Evolutionary conservation across 768 basidiomycete species (phyloP), one percentile per base, ranked within the genome.

Genomic region (Russula compacta): DNA sequence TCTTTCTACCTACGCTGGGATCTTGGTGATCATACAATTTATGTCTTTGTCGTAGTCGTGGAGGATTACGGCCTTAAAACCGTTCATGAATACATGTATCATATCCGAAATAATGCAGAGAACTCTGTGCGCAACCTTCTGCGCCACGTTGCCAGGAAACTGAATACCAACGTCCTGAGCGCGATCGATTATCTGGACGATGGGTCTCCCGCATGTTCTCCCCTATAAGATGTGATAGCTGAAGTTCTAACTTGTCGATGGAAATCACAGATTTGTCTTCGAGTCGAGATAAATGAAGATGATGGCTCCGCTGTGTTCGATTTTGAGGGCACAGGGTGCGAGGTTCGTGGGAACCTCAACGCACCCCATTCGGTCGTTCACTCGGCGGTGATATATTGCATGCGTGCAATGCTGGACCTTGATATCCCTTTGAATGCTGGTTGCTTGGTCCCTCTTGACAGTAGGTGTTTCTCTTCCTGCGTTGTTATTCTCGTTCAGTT

Each of bases 341-440:
- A 92, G 76, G 84, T 91, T 58, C 83, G 87, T 38, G 89, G 89
- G 47, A 92, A 92, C 68, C 77, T 94, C 56, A 95, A 95, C 72
- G 71, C 89, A 12, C 92, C 92, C 0, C 85, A 90, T 54, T 87
- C 87, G 4, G 92, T 93, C 43, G 89, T 88, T 5, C 89, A 92
- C 68, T 89, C 88, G 2, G 89, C 91, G 4, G 85, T 92, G 42
- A 92, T 92, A 62, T 93, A 93, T 71, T 92, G 88, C 75, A 86
- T 92, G 83, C 82, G 91, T 33, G 76, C 89, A 17, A 92, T 92
- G 90, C 76, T 93, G 36, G 83, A 91, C 70, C 71, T 82, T 36
- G 88, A 93, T 67, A 95, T 97, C 47, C 95, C 95, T 11, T 79
- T 98, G 32, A 98, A 98, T 71, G 91, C 92, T 24, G 95, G 95